Evolutionary conservation across 305 asterid genomes (phyloP).

Genomic region (Stenogyne calaminthoides): DNA sequence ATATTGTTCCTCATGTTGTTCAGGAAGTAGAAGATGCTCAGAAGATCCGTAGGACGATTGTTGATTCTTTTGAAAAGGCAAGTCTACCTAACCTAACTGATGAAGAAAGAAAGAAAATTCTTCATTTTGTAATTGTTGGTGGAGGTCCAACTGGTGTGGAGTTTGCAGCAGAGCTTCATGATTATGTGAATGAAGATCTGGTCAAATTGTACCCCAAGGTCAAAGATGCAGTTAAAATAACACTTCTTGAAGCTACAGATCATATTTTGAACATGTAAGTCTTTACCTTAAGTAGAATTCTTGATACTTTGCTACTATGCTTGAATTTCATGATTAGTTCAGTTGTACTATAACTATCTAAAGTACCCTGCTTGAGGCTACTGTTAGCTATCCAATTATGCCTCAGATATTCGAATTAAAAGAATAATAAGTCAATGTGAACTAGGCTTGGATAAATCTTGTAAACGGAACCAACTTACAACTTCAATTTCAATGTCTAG

Average conservation of each 20-base stretch:
- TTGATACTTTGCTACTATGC: conserved; percentile 14
- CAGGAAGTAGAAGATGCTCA: conserved; percentile 99
- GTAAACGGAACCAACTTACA: conserved; percentile 16
- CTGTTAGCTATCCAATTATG: conserved; percentile 3
- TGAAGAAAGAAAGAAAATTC: conserved; percentile 82
- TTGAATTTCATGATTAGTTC: conserved; percentile 2
- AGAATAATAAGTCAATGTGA: neutral
- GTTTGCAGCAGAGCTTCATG: conserved; percentile 97
- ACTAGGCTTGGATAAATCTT: conserved; percentile 22
- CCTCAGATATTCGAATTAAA: neutral
- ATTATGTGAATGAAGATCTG: conserved; percentile 82
- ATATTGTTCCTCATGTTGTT: conserved; percentile 21
- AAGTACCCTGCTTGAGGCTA: too few species aligned
- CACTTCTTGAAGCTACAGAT: conserved; percentile 95
- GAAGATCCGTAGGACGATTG: conserved; percentile 75
- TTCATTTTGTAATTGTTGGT: conserved; percentile 96
- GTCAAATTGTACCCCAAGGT: conserved; percentile 75
- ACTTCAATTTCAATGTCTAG: conserved; percentile 7
- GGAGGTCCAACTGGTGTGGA: conserved; percentile 99
- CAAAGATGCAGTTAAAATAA: conserved; percentile 77
- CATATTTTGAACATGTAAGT: conserved; percentile 87
- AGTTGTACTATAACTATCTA: neutral
- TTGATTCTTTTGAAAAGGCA: conserved; percentile 92
- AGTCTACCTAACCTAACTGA: conserved; percentile 77
- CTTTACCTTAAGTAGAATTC: conserved; percentile 15